Conservation (phyloP, 495 filamentous ascomycete genomes). For the Daldinia loculata region DNA sequence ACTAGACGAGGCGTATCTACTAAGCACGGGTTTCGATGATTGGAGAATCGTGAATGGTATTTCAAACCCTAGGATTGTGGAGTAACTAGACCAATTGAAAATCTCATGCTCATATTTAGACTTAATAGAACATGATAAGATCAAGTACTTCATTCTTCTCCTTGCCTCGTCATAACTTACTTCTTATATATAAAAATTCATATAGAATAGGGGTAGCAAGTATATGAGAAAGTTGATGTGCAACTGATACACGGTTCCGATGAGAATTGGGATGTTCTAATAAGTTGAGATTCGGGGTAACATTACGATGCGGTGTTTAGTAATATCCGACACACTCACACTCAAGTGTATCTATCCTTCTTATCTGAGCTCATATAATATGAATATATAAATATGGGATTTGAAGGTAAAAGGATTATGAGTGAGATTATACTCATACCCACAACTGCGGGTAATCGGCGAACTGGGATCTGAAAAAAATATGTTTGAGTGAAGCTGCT, state of each 20-base stretch:
- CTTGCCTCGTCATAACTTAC: not conserved
- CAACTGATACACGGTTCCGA: too few relatives aligned
- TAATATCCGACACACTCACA: not conserved
- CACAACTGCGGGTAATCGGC: not conserved
- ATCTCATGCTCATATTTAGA: not conserved
- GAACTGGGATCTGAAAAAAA: not conserved
- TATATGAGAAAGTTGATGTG: too few relatives aligned
- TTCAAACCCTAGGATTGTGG: not conserved
- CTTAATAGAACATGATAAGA: not conserved
- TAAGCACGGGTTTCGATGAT: not conserved
- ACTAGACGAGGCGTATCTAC: not conserved
- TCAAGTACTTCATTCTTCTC: not conserved
- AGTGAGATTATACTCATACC: not conserved
- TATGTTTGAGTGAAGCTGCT: not conserved
- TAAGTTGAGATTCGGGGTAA: too few relatives aligned
- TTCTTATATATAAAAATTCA: not conserved
- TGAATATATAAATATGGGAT: not conserved
- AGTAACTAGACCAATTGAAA: not conserved
- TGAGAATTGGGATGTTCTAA: too few relatives aligned
- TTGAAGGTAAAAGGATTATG: not conserved
- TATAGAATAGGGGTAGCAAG: too few relatives aligned
- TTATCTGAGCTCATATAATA: not conserved
- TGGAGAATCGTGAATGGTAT: not conserved
- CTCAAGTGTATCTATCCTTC: not conserved
- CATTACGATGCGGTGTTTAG: not conserved